Conservation (phyloP, 352 stramenopile species). For the Pythium dissimile region DNA sequence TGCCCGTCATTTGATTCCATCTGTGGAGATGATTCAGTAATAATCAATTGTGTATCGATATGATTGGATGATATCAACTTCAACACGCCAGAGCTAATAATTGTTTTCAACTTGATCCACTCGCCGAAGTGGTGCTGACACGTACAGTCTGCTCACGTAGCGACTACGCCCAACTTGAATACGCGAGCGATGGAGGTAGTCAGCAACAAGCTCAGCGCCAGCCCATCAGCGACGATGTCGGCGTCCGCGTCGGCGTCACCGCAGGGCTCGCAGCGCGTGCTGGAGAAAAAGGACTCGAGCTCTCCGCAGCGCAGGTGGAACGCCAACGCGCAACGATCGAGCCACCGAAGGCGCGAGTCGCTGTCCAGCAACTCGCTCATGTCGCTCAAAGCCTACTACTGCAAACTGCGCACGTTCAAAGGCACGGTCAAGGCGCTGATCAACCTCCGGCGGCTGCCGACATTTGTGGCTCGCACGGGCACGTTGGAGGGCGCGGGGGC, state of each 20-base stretch:
- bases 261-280: not conserved
- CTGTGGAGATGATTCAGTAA: no score
- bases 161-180: no score
- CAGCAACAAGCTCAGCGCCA: constrained; percentile 22
- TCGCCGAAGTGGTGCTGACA: no score
- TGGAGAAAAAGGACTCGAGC: constrained; percentile 19
- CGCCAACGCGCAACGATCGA: constrained; percentile 3
- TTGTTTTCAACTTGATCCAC: no score
- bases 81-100: no score
- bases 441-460: constrained; percentile 36
- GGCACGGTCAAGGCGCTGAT: constrained; percentile 65
- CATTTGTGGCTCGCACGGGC: not conserved
- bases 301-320: constrained; percentile 30
- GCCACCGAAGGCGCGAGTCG: constrained; percentile 17
- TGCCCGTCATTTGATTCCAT: no score
- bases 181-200: constrained; percentile 33
- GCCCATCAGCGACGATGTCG: no score
- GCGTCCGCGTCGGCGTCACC: not conserved
- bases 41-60: no score
- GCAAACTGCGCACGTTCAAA: constrained; percentile 67
- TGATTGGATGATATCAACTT: no score
- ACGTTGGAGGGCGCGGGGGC: not conserved
- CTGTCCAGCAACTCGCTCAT: constrained; percentile 35
- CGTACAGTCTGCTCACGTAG: no score
- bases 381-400: constrained; percentile 65